phyloP scores from a whole-genome alignment of 2,329 filamentous ascomycete species.

The Furcasterigmium furcatum region DNA sequence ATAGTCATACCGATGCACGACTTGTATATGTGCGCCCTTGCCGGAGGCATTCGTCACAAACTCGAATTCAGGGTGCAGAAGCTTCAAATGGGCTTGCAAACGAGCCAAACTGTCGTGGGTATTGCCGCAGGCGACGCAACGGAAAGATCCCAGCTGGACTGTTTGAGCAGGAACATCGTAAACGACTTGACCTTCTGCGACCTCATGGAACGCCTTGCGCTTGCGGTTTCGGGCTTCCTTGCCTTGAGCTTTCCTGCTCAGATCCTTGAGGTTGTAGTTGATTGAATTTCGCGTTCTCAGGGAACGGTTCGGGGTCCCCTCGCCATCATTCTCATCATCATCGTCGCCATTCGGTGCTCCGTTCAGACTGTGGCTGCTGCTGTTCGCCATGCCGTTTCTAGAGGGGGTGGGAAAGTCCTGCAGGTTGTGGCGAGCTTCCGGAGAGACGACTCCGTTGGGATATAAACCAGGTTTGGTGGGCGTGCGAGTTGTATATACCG shows the following conservation, averaged over 20 bases:
- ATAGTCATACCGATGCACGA: conserved; percentile 26
- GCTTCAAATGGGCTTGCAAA: conserved; percentile 45
- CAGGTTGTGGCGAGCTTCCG: background rate
- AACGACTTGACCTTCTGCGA: conserved; percentile 38
- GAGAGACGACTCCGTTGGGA: background rate
- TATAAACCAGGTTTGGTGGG: conserved; percentile 13
- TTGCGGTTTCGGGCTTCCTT: conserved; percentile 41
- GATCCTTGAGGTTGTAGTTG: conserved; percentile 56
- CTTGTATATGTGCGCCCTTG: conserved; percentile 34
- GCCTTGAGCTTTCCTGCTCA: conserved; percentile 56
- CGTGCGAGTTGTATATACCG: conserved; percentile 3
- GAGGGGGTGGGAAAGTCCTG: background rate
- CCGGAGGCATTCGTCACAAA: conserved; percentile 33
- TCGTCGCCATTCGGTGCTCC: conserved; percentile 21
- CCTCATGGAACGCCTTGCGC: conserved; percentile 14
- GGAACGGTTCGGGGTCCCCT: conserved; percentile 48
- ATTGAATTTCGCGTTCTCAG: conserved; percentile 46
- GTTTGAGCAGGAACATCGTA: conserved; percentile 42
- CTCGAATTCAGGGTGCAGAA: conserved; percentile 40
- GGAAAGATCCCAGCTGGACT: conserved; percentile 43
- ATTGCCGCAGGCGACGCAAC: conserved; percentile 48
- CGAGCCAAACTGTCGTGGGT: conserved; percentile 43
- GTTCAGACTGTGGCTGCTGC: conserved; percentile 10
- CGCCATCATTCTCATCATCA: conserved; percentile 42
- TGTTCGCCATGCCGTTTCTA: conserved; percentile 7